Evolutionary conservation across 139 green algal species (phyloP), one percentile per base, ranked within the genome.

Genomic region (Gonium pectorale): DNA sequence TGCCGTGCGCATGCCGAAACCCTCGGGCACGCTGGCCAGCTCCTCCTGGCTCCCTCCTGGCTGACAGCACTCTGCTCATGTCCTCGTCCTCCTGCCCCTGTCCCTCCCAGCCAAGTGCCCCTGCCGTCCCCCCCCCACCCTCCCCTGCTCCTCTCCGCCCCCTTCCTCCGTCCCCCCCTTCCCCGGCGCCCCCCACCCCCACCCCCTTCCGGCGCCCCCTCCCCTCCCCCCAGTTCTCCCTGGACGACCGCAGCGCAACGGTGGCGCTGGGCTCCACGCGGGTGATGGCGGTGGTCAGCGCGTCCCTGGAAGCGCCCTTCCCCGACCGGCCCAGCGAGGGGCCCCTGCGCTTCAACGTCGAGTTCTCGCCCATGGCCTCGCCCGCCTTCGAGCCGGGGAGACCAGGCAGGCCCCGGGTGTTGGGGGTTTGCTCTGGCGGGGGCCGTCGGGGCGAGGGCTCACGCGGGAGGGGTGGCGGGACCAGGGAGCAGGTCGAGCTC

Each of bases 331-430:
- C 89, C 51, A 94, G 87, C 80, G 93, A 98, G 84, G 96, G 96
- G 63, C 89, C 85, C 7, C 71, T 97, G n/a, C 86, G 86, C 3
- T 96, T 99, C 87, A 92, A 95, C 33, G 94, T 96, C 19, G 94
- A 98, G 87, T 91, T 96, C 68, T 91, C 86, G 1, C 93, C 94
- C 24, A 97, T 97, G 93, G 95, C 95, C 9, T 92, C 90, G 24
- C 88, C 91, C 29, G 86, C 80, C 9, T 96, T 97, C 86, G 93
- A 96, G 86, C 52, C 88, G 15, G 92, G 92, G 3, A 54, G 87
- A 11, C 89, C 87, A 2, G 79, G 85, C 27, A 63, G 41, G 77
- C n/a, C n/a, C n/a, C n/a, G n/a, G n/a, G n/a, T n/a, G n/a, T n/a
- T n/a, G n/a, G n/a, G n/a, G n/a, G n/a, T n/a, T n/a, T n/a, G n/a